Evolutionary conservation across 2,329 filamentous ascomycete genomes (phyloP), one percentile per base, ranked within the genome.

Genomic region (Penicillium brevicompactum): DNA sequence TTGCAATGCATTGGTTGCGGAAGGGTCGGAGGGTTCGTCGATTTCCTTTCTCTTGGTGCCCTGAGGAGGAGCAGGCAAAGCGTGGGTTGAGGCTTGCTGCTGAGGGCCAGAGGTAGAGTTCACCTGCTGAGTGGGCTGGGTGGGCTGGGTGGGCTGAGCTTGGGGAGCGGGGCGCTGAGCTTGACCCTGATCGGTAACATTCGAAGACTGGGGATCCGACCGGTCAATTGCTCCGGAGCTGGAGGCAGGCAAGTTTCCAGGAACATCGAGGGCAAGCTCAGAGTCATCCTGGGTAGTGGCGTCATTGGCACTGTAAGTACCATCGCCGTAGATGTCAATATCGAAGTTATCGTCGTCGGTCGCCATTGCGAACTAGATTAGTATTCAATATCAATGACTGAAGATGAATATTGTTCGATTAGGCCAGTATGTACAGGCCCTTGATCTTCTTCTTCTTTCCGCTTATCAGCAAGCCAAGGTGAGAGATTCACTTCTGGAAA

Each of bases 1-100:
- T 72, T 96, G 86, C 30, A 97, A 77, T 0, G 92, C 92, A 22
- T 86, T 80, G 5, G 84, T 86, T 2, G 86, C 86, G 58, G 82
- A 82, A 2, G 82, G 81, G 56, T 87, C 85, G 5, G 81, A 70
- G 1, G 78, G 79, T 50, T 85, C 82, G 49, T 83, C 80, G 18
- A 72, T 70, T 56, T 84, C 83, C 69, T 88, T 87, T 53, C 86
- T 82, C 70, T 88, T 88, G 45, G 80, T 76, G 37, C 84, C 84
- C 65, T 86, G 84, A 56, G 81, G 80, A 43, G 77, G 76, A 22
- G 76, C 55, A 4, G 64, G 59, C 3, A 57, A 58, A 38, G 67
- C 61, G 16, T 64, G 45, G 13, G 31, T 51, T 22, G 60, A 18
- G 31, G 59, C 51, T 42, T 67, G 53, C 27, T 67, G 64, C 24